phyloP scores from a whole-genome alignment of 2,329 filamentous ascomycete species.

The Trichoderma brevicompactum region DNA sequence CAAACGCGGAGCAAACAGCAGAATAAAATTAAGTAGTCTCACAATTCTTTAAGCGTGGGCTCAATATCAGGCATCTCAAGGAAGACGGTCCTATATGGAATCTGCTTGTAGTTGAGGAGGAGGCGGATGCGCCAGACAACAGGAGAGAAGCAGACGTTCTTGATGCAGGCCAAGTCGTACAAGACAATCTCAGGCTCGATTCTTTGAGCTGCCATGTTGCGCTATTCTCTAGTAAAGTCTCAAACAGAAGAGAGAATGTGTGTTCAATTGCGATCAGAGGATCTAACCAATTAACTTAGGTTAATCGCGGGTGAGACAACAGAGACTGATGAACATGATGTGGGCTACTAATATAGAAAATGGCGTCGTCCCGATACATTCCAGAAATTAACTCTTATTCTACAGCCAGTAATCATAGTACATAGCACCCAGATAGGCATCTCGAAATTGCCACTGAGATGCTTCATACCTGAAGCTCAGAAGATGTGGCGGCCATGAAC shows the following conservation, averaged over 20 bases:
- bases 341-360: background rate
- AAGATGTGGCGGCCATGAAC: constrained; percentile 5
- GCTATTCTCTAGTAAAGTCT: background rate
- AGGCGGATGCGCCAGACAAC: constrained; percentile 21
- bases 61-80: constrained; percentile 23
- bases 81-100: constrained; percentile 12
- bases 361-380: background rate
- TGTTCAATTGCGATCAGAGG: background rate
- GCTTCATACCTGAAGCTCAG: background rate
- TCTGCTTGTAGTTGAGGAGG: constrained; percentile 17
- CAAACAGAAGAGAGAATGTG: background rate
- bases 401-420: background rate
- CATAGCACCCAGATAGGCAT: background rate
- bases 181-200: constrained; percentile 2
- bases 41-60: constrained; percentile 17
- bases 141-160: constrained; percentile 14
- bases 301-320: too few relatives aligned
- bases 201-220: background rate
- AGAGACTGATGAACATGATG: too few relatives aligned
- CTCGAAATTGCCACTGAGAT: background rate
- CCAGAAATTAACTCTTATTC: background rate
- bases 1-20: too few relatives aligned
- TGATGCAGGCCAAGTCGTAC: constrained; percentile 13
- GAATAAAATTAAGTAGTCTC: background rate
- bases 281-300: too few relatives aligned